These are phyloP conservation scores for Blastocystis hominis DNA, from an alignment of 352 stramenopile genomes.

Conservation along the genomic window DNA sequence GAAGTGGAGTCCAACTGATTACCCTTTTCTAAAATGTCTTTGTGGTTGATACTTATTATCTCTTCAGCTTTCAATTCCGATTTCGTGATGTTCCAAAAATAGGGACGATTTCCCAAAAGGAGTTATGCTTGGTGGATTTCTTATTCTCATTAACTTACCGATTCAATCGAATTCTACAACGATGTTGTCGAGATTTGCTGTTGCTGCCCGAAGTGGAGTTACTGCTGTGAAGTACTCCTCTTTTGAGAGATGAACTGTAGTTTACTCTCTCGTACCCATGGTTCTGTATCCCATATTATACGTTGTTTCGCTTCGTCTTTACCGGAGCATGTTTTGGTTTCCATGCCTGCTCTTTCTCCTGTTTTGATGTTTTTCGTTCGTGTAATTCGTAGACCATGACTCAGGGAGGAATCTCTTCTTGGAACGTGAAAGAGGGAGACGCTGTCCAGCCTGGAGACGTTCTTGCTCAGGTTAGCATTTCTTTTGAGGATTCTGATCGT, in stretches of 20 bases:
- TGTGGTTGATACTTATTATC: too few species aligned
- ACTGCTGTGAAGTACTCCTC: not conserved
- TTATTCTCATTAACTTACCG: too few species aligned
- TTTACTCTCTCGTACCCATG: not conserved
- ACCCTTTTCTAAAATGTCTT: too few species aligned
- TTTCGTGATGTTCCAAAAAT: too few species aligned
- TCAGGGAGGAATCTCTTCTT: constrained; percentile 58
- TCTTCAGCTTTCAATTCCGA: too few species aligned
- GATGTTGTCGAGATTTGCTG: not conserved
- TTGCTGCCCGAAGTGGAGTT: not conserved
- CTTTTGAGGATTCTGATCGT: not conserved
- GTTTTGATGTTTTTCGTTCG: not conserved
- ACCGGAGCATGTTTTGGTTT: constrained; percentile 1
- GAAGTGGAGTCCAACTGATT: too few species aligned
- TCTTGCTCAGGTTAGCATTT: constrained; percentile 60
- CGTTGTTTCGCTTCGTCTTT: not conserved
- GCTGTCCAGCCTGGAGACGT: constrained; percentile 62
- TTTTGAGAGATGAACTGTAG: not conserved
- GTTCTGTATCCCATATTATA: not conserved
- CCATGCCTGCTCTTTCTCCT: constrained; percentile 60
- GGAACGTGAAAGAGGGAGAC: constrained; percentile 61
- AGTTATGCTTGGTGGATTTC: too few species aligned
- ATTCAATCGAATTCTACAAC: too few species aligned
- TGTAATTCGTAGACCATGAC: constrained; percentile 56
- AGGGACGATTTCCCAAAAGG: too few species aligned